Base-by-base conservation (phyloP, 108 stramenopile genomes). In the Skeletonema potamos region DNA sequence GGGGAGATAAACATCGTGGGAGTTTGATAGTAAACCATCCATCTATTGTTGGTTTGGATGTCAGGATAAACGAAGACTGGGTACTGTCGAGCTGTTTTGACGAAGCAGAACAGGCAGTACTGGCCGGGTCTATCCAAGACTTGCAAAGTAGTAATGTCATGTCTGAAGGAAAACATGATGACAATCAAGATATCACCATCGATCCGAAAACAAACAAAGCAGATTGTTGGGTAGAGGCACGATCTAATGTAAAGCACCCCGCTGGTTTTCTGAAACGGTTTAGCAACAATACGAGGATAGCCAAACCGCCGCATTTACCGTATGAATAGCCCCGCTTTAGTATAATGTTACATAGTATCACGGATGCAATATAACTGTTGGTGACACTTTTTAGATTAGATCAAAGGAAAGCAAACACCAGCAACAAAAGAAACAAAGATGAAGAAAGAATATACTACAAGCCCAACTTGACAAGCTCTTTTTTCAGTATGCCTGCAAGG, bases 191-290 rank as follows among this genome's bases (percentile, higher is more conserved):
- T 0, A 68, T 26, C 2, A 61, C 67, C 43, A 32, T 36, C 37
- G 79, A 82, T 58, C 33, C 73, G 1, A 82, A 66, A 54, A 68
- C 48, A 48, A 68, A 69, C 26, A 60, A 80, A 10, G 83, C 79
- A 8, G 93, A 94, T 74, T 94, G 93, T 59, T 94, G 93, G 93
- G 82, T 94, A 0, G 93, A 94, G 75, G 73, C 89, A n/a, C 76
- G 90, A 17, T 84, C 90, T 3, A 94, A 89, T 81, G 43, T 91
- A 11, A 90, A 87, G 57, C 68, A 68, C 17, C 93, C 93, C 9
- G 34, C 54, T 6, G 90, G 90, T 1, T 91, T 83, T 65, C 66
- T 90, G 12, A 74, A 77, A 17, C 30, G 66, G n/a, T 66, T 76
- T 22, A 24, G 54, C 55, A 18, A 37, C 24, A 79, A 59, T 6